phyloP scores from a whole-genome alignment of 139 green algal genomes.

The Chlorella vulgaris region DNA sequence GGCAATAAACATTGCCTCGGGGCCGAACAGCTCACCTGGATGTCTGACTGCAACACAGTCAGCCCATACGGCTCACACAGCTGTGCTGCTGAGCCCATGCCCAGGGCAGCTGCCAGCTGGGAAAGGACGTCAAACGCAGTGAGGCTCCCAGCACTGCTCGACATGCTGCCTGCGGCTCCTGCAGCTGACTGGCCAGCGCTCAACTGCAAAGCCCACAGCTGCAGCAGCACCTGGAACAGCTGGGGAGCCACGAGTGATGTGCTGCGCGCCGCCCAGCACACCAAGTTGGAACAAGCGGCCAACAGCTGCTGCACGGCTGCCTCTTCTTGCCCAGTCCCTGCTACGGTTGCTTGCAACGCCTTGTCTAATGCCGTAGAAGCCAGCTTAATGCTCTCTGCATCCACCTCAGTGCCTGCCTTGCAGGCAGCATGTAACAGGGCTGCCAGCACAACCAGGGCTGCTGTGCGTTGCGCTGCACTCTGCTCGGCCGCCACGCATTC shows the following conservation, averaged over 20 bases:
- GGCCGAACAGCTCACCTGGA: neutral
- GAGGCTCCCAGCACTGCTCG: neutral
- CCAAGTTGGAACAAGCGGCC: slow-evolving; percentile 14
- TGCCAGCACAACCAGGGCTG: slow-evolving; percentile 70
- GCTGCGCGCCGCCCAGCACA: neutral
- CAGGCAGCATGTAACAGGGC: slow-evolving; percentile 62
- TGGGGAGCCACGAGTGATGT: neutral
- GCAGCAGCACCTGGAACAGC: slow-evolving; percentile 20
- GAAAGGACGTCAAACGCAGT: slow-evolving; percentile 23
- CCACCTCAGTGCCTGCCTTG: slow-evolving; percentile 9
- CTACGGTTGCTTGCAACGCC: neutral
- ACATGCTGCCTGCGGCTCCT: neutral
- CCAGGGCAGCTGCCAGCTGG: slow-evolving; percentile 38
- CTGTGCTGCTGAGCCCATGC: slow-evolving; percentile 5
- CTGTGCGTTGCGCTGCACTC: slow-evolving; percentile 48
- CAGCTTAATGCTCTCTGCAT: slow-evolving; percentile 37
- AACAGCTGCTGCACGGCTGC: neutral
- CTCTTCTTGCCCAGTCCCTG: neutral
- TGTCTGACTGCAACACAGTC: slow-evolving; percentile 25
- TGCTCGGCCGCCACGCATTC: slow-evolving; percentile 45
- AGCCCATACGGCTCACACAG: slow-evolving; percentile 43
- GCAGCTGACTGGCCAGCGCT: neutral
- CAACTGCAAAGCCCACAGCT: neutral
- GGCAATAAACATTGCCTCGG: neutral
- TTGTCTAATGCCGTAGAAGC: slow-evolving; percentile 1